These are phyloP conservation scores for Peronospora destructor DNA, from an alignment of 352 stramenopile genomes.

Conservation along the genomic window DNA sequence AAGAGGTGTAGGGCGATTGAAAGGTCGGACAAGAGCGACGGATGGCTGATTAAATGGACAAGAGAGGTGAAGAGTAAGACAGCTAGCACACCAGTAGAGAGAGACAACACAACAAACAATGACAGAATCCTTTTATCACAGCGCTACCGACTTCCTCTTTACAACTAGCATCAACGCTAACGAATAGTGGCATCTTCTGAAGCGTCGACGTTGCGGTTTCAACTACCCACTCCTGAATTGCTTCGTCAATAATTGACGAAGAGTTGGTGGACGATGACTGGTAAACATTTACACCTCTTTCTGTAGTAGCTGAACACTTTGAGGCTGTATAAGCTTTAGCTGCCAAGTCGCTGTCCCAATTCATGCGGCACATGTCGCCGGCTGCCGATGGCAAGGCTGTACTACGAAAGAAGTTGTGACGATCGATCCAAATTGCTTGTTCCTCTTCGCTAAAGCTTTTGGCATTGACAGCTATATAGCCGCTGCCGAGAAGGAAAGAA, in stretches of 20 bases:
- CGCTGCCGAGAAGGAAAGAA: conserved; percentile 7
- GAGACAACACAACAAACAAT: too few relatives aligned
- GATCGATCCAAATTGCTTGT: conserved; percentile 58
- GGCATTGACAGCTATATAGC: conserved; percentile 5
- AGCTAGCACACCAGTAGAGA: too few relatives aligned
- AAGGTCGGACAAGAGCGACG: too few relatives aligned
- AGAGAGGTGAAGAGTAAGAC: too few relatives aligned
- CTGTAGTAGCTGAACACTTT: conserved; percentile 28
- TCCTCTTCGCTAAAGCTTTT: conserved; percentile 26
- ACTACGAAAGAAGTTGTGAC: conserved; percentile 69
- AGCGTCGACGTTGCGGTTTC: conserved; percentile 34
- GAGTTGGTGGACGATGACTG: conserved; percentile 16
- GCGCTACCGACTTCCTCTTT: too few relatives aligned
- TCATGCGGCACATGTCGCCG: conserved; percentile 50
- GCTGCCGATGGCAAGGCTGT: conserved; percentile 54
- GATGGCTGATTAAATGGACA: too few relatives aligned
- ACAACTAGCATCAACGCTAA: too few relatives aligned
- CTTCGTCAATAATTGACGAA: conserved; percentile 35
- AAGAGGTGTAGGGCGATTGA: too few relatives aligned
- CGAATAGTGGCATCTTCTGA: conserved; percentile 32
- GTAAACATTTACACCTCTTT: conserved; percentile 39
- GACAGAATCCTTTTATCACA: too few relatives aligned
- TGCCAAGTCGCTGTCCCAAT: conserved; percentile 45
- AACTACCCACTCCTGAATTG: conserved; percentile 53
- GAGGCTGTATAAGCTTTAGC: conserved; percentile 31